Conservation (phyloP, 139 green algal genomes). For the Chlorella sp. region DNA sequence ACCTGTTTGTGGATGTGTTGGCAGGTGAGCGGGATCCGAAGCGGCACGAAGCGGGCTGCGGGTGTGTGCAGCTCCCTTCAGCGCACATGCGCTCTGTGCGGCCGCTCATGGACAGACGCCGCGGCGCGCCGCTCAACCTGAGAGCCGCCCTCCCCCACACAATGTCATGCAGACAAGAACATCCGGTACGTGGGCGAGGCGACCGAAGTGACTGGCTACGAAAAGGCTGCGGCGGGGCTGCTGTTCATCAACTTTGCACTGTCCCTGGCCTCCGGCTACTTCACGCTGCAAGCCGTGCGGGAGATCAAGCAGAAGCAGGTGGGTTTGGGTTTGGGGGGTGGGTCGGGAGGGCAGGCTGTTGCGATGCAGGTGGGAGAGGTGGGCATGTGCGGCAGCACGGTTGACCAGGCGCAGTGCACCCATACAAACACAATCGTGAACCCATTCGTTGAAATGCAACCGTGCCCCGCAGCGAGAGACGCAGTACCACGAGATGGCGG, state of each 20-base stretch:
- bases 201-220: constrained; percentile 56
- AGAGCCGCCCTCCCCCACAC: too few relatives aligned
- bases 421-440: too few relatives aligned
- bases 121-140: too few relatives aligned
- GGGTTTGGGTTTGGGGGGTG: background rate
- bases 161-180: constrained; percentile 1
- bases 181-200: constrained; percentile 56
- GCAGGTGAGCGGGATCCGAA: constrained; percentile 19
- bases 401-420: too few relatives aligned
- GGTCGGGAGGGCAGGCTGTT: background rate
- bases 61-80: too few relatives aligned
- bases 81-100: too few relatives aligned
- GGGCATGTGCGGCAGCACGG: background rate
- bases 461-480: background rate
- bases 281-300: constrained; percentile 56
- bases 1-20: constrained; percentile 73
- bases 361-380: background rate
- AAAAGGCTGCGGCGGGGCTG: constrained; percentile 64
- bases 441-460: too few relatives aligned
- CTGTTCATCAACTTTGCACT: constrained; percentile 81
- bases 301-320: constrained; percentile 62
- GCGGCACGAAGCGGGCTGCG: too few relatives aligned
- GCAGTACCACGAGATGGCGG: constrained; percentile 4
- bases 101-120: too few relatives aligned
- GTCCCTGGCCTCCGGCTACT: constrained; percentile 45